Base-by-base conservation (phyloP, 2,329 filamentous ascomycete species). In the Aspergillus candidus region DNA sequence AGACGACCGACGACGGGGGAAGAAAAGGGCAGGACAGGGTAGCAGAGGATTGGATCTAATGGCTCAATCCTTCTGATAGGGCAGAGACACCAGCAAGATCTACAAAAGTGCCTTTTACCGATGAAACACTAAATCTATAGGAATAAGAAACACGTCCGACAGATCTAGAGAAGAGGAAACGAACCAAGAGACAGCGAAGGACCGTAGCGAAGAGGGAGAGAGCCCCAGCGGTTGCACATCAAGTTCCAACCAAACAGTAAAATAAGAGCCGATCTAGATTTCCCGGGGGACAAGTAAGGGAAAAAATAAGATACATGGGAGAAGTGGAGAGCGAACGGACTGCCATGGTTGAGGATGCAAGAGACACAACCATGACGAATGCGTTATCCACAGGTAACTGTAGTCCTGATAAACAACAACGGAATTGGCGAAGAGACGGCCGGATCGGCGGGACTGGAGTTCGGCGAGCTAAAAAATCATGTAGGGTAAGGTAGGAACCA, bases 341-440 rank as follows among this genome's bases (percentile, higher is more conserved):
- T 36, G 52, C 43, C 39, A 48, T 52, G 47, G 36, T 45, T 33
- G 47, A 54, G 39, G 43, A 55, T 50, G 53, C 53, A 52, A 48
- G 48, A 53, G 53, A 56, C 45, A 50, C 41, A 52, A 50, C 43
- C 48, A 54, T 57, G 54, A 62, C 57, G 53, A 54, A 60, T 54
- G 57, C 56, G 53, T 58, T 37, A 39, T 40, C 31, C 18, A 46
- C 17, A 35, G 38, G 32, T 12, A 11, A 32, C 38, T 37, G 32
- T 22, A 29, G 41, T 7, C 27, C 12, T 31, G 11, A 32, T n/a
- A n/a, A 34, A 29, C n/a, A 27, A 3, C 8, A 31, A 48, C 44
- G 49, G 46, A 52, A 49, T 38, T 31, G 45, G 43, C 22, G 42
- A 43, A n/a, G 22, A 32, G n/a, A 39, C 40, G 36, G 41, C 47